Evolutionary conservation across 805 yeast genomes (phyloP).

Genomic region (Ogataea pini): DNA sequence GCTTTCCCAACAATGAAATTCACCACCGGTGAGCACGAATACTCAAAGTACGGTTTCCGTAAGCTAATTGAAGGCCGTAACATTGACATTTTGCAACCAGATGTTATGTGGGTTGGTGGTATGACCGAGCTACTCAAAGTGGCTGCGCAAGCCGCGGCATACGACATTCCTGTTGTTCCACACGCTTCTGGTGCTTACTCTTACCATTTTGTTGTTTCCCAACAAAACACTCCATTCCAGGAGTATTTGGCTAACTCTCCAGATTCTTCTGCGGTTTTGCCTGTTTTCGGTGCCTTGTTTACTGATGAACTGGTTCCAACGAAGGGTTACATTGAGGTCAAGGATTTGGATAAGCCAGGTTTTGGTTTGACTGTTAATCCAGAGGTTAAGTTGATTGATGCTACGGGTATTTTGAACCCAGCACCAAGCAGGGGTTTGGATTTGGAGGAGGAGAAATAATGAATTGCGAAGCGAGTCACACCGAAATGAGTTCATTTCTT

Average conservation of each 20-base stretch:
- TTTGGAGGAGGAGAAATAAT: constrained; percentile 3
- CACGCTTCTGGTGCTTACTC: constrained; percentile 57
- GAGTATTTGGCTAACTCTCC: constrained; percentile 53
- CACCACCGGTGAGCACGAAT: constrained; percentile 57
- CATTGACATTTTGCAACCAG: constrained; percentile 51
- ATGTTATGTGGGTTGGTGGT: constrained; percentile 57
- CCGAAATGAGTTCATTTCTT: too few relatives aligned
- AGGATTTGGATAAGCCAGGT: constrained; percentile 48
- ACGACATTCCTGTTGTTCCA: constrained; percentile 54
- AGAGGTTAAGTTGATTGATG: constrained; percentile 41
- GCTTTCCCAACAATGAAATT: constrained; percentile 50
- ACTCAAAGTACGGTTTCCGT: constrained; percentile 51
- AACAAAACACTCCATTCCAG: constrained; percentile 52
- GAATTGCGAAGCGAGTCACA: neutral
- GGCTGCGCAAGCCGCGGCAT: constrained; percentile 52
- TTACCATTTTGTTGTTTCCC: constrained; percentile 51
- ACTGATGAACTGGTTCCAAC: constrained; percentile 49
- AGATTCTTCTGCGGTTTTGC: constrained; percentile 38
- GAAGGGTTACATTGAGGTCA: constrained; percentile 43
- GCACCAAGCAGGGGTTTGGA: constrained; percentile 40
- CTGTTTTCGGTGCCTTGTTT: constrained; percentile 50
- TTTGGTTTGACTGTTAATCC: constrained; percentile 51
- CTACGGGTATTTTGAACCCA: constrained; percentile 41
- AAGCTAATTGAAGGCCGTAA: constrained; percentile 51
- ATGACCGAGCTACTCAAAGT: constrained; percentile 48